Evolutionary conservation across 345 rosid genomes (phyloP).

Genomic region (Rhodamnia argentea): DNA sequence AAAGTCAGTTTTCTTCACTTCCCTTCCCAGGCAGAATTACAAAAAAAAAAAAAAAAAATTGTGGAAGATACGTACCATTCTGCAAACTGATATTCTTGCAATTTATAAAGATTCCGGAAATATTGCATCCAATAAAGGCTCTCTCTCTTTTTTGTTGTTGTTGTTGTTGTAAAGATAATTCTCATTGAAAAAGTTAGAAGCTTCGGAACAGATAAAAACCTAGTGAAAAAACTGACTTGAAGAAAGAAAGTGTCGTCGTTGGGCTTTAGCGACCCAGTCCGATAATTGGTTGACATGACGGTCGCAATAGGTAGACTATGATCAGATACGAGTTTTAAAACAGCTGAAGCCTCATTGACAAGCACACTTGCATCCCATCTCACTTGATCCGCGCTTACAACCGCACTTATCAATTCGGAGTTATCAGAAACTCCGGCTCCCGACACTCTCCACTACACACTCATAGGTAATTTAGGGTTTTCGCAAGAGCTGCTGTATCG

Average conservation of each 20-base stretch:
- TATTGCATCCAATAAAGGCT: background rate
- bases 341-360: background rate
- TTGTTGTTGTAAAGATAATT: background rate
- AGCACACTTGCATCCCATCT: background rate
- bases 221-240: background rate
- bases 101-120: background rate
- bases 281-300: background rate
- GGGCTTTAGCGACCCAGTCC: background rate
- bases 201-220: background rate
- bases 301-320: background rate
- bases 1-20: background rate
- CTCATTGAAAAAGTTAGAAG: background rate
- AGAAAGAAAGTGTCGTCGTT: background rate
- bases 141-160: background rate
- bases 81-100: background rate
- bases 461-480: background rate
- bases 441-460: background rate
- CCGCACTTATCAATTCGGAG: background rate
- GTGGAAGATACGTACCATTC: background rate
- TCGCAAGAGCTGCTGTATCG: background rate
- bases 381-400: accelerated
- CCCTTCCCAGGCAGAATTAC: background rate
- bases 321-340: background rate
- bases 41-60: background rate
- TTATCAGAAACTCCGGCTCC: background rate